phyloP scores from a whole-genome alignment of 352 stramenopile genomes.

The Phytopythium vexans region DNA sequence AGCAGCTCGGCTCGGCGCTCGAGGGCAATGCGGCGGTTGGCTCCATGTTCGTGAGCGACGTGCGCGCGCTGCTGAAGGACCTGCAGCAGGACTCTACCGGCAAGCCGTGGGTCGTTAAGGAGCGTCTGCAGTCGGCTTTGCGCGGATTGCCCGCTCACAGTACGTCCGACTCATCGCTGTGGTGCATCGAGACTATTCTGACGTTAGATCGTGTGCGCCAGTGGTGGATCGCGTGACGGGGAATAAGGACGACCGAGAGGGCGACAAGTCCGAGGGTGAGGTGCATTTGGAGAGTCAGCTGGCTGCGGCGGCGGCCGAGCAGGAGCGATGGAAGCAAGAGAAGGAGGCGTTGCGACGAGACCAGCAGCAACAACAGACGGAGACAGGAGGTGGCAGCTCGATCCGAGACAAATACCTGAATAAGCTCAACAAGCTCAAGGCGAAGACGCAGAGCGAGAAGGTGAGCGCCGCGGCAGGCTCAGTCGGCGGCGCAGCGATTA shows the following conservation, averaged over 20 bases:
- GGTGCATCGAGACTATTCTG: neutral
- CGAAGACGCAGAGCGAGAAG: conserved; percentile 37
- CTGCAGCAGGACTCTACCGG: conserved; percentile 58
- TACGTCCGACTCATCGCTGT: conserved; percentile 8
- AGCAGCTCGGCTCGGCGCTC: conserved; percentile 21
- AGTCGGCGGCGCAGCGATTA: conserved; percentile 18
- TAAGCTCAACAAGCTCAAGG: conserved; percentile 67
- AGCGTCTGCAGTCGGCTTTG: conserved; percentile 59
- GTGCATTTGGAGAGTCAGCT: conserved; percentile 57
- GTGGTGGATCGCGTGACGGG: conserved; percentile 56
- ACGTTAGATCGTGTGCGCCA: conserved; percentile 11
- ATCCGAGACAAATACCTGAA: conserved; percentile 73
- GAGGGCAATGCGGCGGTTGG: conserved; percentile 25
- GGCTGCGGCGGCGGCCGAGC: conserved; percentile 26
- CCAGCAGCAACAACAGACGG: conserved; percentile 2
- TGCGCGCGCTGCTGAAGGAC: conserved; percentile 58
- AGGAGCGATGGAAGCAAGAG: conserved; percentile 19
- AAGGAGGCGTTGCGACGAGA: conserved; percentile 8
- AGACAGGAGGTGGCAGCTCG: conserved; percentile 8
- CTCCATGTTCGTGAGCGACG: conserved; percentile 61
- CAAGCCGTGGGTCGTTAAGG: conserved; percentile 60
- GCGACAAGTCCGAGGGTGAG: conserved; percentile 44
- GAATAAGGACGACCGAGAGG: conserved; percentile 16
- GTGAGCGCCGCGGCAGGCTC: neutral
- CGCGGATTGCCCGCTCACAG: conserved; percentile 57